Evolutionary conservation across 1,284 basidiomycete genomes (phyloP).

Genomic region (Ustilago tritici): DNA sequence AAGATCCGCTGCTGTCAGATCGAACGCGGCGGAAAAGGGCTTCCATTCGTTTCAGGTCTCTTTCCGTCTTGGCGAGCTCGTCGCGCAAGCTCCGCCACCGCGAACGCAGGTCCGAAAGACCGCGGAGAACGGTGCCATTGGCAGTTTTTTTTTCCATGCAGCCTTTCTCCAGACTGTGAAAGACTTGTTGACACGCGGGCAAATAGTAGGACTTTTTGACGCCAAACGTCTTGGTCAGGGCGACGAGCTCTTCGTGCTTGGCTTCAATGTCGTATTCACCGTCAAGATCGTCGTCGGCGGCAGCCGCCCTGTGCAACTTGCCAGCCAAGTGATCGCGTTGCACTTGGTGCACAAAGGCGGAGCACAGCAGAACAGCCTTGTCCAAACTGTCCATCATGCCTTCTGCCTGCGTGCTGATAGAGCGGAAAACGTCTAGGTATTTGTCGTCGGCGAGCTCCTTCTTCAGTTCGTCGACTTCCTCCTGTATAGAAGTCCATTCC

Average conservation of each 20-base stretch:
- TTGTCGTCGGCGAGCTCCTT: conserved; percentile 95
- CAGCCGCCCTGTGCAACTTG: conserved; percentile 17
- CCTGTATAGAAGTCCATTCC: conserved; percentile 84
- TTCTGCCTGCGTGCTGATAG: conserved; percentile 89
- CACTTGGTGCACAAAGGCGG: conserved; percentile 72
- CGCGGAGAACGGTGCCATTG: conserved; percentile 90
- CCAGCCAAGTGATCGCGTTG: conserved; percentile 36
- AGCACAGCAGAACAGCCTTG: conserved; percentile 86
- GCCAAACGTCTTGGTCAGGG: conserved; percentile 47
- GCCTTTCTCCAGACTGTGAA: conserved; percentile 92
- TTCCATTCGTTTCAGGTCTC: conserved; percentile 82
- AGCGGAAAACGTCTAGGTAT: conserved; percentile 92
- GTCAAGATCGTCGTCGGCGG: conserved; percentile 34
- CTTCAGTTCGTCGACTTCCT: conserved; percentile 82
- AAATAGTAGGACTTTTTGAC: conserved; percentile 79
- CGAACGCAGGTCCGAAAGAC: conserved; percentile 85
- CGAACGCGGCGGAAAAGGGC: conserved; percentile 72
- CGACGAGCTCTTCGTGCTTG: conserved; percentile 47
- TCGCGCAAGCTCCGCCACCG: conserved; percentile 84
- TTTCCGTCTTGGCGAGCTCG: conserved; percentile 80
- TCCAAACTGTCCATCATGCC: conserved; percentile 96
- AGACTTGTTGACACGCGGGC: conserved; percentile 88
- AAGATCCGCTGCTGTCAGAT: conserved; percentile 41
- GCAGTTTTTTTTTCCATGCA: conserved; percentile 89
- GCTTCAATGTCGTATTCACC: conserved; percentile 34